Evolutionary conservation across 1,284 basidiomycete genomes (phyloP).

Genomic region (Ganoderma multipileum): DNA sequence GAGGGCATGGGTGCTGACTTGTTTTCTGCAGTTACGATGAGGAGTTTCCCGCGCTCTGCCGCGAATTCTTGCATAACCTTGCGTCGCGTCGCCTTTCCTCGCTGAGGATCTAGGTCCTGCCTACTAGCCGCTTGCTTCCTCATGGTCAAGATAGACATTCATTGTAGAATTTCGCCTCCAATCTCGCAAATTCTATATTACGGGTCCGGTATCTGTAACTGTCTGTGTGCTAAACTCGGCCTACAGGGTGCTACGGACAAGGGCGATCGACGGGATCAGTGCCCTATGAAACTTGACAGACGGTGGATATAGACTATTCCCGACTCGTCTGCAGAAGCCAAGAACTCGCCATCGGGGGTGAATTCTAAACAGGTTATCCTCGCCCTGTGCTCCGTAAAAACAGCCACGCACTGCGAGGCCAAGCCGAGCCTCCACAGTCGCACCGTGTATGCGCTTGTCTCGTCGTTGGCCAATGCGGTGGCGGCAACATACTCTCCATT

Average conservation of each 20-base stretch:
- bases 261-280: not conserved
- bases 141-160: not conserved
- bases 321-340: not conserved
- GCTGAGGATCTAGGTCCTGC: conserved; percentile 13
- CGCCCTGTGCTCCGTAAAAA: not conserved
- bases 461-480: not conserved
- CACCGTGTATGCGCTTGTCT: not conserved
- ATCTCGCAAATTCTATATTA: too few species aligned
- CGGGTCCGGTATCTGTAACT: too few species aligned
- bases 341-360: not conserved
- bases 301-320: not conserved
- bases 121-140: not conserved
- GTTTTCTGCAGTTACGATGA: conserved; percentile 20
- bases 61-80: conserved; percentile 24
- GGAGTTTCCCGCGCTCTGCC: conserved; percentile 24
- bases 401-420: not conserved
- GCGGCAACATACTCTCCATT: not conserved
- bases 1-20: conserved; percentile 1
- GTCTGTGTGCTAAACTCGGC: too few species aligned
- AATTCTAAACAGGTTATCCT: not conserved
- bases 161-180: not conserved
- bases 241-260: too few species aligned
- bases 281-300: not conserved
- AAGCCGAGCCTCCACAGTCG: not conserved
- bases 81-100: conserved; percentile 21